Conservation (phyloP, 306 rosid species). For the Corylus heterophylla region DNA sequence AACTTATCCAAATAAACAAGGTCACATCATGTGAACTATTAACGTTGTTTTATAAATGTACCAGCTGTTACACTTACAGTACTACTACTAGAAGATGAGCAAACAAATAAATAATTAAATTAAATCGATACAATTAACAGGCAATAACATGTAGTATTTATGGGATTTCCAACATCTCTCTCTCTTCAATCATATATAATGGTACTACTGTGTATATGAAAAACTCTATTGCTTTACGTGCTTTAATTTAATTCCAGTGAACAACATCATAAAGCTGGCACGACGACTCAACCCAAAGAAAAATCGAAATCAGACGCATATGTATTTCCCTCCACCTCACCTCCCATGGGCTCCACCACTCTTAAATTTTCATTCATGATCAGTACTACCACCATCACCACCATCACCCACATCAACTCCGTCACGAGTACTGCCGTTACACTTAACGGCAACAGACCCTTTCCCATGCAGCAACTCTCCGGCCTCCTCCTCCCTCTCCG, state of each 20-base stretch:
- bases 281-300: background rate
- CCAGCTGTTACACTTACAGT: background rate
- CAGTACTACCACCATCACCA: too few species aligned
- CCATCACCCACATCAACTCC: conserved; percentile 14
- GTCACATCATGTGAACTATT: background rate
- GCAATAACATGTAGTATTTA: too few species aligned
- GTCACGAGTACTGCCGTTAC: conserved; percentile 10
- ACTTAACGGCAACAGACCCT: conserved; percentile 5
- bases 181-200: background rate
- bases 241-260: too few species aligned
- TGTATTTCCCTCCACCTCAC: background rate
- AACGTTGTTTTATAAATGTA: background rate
- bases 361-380: background rate
- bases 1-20: background rate
- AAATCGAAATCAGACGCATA: background rate
- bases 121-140: background rate
- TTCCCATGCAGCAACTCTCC: conserved; percentile 17
- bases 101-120: background rate
- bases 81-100: background rate
- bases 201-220: background rate
- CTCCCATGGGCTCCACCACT: background rate
- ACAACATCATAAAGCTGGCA: too few species aligned
- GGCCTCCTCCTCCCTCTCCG: conserved; percentile 15
- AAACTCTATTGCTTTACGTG: background rate
- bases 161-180: background rate